phyloP scores from a whole-genome alignment of 1,139 yeast species.

The Sugiyamaella neomexicana region DNA sequence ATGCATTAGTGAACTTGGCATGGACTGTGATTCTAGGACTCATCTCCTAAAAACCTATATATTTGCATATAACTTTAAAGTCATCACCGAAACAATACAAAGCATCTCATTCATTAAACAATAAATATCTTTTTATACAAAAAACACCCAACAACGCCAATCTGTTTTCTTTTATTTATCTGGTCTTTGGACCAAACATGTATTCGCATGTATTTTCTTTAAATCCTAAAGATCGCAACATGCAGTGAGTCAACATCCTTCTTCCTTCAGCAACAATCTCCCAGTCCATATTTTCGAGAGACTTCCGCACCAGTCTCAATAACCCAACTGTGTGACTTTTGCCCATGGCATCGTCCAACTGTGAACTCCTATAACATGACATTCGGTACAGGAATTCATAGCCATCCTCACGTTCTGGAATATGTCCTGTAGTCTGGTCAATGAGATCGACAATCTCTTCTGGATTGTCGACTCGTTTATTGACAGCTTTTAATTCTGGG shows the following conservation, averaged over 20 bases:
- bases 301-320: conserved; percentile 34
- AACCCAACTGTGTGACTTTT: conserved; percentile 38
- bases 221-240: conserved; percentile 39
- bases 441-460: conserved; percentile 22
- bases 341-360: conserved; percentile 27
- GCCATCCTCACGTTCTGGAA: conserved; percentile 30
- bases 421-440: conserved; percentile 15
- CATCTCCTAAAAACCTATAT: conserved; percentile 13
- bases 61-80: background rate
- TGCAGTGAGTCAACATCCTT: conserved; percentile 36
- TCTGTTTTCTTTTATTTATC: background rate
- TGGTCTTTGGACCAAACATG: conserved; percentile 26
- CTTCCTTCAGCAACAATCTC: conserved; percentile 38
- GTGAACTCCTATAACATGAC: conserved; percentile 28
- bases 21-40: conserved; percentile 42
- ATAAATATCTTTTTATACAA: background rate
- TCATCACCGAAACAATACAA: background rate
- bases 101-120: conserved; percentile 4
- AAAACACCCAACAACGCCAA: background rate
- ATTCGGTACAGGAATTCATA: conserved; percentile 31
- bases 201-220: conserved; percentile 32
- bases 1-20: conserved; percentile 37
- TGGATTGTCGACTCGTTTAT: conserved; percentile 14
- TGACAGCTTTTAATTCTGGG: conserved; percentile 16
- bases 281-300: conserved; percentile 35